Conservation (phyloP, 2,329 filamentous ascomycete species). For the Metarhizium guizhouense region DNA sequence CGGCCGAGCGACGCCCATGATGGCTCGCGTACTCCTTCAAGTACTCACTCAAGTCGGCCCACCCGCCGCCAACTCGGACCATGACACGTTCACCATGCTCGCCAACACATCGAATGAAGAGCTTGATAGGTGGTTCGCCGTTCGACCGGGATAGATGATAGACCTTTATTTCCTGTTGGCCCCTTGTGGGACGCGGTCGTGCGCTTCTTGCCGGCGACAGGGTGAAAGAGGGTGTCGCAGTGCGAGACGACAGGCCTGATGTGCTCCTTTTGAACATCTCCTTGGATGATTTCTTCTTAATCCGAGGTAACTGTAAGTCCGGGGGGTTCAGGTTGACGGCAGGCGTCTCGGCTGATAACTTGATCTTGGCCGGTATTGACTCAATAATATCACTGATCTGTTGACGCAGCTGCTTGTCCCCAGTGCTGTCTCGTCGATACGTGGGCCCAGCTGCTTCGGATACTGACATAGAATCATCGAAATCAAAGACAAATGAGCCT, state of each 20-base stretch:
- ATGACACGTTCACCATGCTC: constrained; percentile 88
- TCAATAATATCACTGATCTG: constrained; percentile 74
- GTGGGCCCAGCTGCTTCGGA: constrained; percentile 18
- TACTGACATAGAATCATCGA: constrained; percentile 30
- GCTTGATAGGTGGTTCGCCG: constrained; percentile 81
- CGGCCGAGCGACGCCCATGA: constrained; percentile 63
- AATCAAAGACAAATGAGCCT: constrained; percentile 37
- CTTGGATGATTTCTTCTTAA: constrained; percentile 33
- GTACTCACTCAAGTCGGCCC: constrained; percentile 94
- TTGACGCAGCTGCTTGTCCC: constrained; percentile 63
- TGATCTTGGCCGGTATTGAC: constrained; percentile 71
- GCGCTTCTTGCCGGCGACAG: constrained; percentile 53
- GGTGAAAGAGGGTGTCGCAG: constrained; percentile 58
- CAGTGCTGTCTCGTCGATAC: constrained; percentile 25
- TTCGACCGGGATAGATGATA: constrained; percentile 84
- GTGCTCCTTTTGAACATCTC: constrained; percentile 37
- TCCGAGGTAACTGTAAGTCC: constrained; percentile 42
- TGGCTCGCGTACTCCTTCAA: constrained; percentile 88
- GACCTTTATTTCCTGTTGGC: constrained; percentile 71
- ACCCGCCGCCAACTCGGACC: constrained; percentile 97
- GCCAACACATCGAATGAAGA: constrained; percentile 88
- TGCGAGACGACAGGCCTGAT: constrained; percentile 46
- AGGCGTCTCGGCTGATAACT: constrained; percentile 50
- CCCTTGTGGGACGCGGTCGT: constrained; percentile 38
- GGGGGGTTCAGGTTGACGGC: constrained; percentile 48